phyloP scores from a whole-genome alignment of 345 rosid genomes.

The rapeseed (Brassica napus) region Da-Ae NC_063451.1:15417001-15417500 shows the following conservation, averaged over 20 bases:
- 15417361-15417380: neutral
- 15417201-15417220: too few relatives aligned
- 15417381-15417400: neutral
- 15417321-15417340: neutral
- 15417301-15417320: neutral
- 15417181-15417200: too few relatives aligned
- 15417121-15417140: too few relatives aligned
- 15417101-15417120: too few relatives aligned
- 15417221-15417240: too few relatives aligned
- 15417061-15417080: neutral
- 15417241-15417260: neutral
- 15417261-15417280: neutral
- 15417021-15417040: neutral
- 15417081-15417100: neutral
- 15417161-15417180: too few relatives aligned
- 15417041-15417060: neutral
- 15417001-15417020: neutral
- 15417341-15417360: neutral
- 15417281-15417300: neutral
- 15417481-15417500: neutral
- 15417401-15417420: neutral
- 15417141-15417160: too few relatives aligned
- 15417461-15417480: neutral
- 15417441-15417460: neutral
- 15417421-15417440: neutral